Evolutionary conservation across 805 yeast genomes (phyloP), one percentile per base, ranked within the genome.

Genomic region (Schwanniomyces polymorphus): DNA sequence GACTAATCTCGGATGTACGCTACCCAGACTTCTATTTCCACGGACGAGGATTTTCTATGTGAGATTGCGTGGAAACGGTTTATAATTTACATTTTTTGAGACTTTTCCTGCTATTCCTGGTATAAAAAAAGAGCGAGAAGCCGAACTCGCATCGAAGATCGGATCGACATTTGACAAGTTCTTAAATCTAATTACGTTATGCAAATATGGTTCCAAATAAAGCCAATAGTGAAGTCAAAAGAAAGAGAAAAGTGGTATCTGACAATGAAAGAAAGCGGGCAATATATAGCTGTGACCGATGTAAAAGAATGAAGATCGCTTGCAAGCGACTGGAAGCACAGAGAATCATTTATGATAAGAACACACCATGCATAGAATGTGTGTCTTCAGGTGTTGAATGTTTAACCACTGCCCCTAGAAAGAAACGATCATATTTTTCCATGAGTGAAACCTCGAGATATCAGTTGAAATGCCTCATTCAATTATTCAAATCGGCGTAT

Each of bases 361-460:
- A 8, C n/a, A 39, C 42, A 7, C 42, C 42, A 10, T 39, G 42
- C 17, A 27, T 39, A 4, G 18, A 39, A 16, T 39, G 42, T 27
- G 23, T 17, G 25, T 14, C 31, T 2, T 14, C 33, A 2, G 42
- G 42, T 5, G 42, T 39, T 6, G 42, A 28, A 18, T 41, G 43
- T 28, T 28, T 37, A 5, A 41, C 43, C 3, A 28, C 35, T 5
- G 34, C 14, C 17, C 43, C 43, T 9, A 17, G 43, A 16, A 41
- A 41, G 27, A 41, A 29, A 18, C 17, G 43, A 8, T 25, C 37
- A n/a, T 41, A 18, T 17, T 41, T 28, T 17, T 27, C 43, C 12
- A 29, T 41, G 31, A 41, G 43, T 12, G 43, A 41, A 6, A 25
- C 43, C 7, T 41, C 43, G 11, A 41, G 35, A 29, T 29, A 41